Conservation (phyloP, 148 eudicot species). For the Rhododendron williamsianum region DNA sequence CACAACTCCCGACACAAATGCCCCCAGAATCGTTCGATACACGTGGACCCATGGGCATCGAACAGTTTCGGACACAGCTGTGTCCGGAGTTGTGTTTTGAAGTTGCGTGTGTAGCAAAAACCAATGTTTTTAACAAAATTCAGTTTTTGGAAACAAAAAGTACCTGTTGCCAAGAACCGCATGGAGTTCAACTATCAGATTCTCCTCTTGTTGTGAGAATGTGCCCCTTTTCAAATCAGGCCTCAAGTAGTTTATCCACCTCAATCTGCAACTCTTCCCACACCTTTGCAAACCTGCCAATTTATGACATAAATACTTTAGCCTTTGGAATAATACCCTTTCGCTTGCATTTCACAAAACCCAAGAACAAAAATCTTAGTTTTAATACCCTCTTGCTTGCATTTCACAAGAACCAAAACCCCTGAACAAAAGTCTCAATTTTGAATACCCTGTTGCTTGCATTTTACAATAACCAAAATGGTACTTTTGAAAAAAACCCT, state of each 20-base stretch:
- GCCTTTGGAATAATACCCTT: neutral
- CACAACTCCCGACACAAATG: neutral
- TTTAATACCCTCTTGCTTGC: neutral
- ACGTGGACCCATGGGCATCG: neutral
- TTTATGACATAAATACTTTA: neutral
- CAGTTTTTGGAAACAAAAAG: neutral
- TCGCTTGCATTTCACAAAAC: conserved; percentile 11
- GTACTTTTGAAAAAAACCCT: neutral
- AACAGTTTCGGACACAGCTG: too few relatives aligned
- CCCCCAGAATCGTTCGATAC: neutral
- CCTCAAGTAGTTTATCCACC: conserved; percentile 81
- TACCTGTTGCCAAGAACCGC: conserved; percentile 70
- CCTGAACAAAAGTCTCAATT: neutral
- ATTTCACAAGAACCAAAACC: neutral
- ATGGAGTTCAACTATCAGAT: conserved; percentile 64
- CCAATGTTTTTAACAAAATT: neutral
- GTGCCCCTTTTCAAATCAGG: conserved; percentile 79
- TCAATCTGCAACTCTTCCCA: conserved; percentile 89
- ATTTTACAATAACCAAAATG: neutral
- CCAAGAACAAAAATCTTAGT: neutral
- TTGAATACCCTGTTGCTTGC: conserved; percentile 14
- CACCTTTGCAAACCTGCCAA: conserved; percentile 80
- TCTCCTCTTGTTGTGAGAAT: conserved; percentile 65
- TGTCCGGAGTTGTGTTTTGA: neutral
- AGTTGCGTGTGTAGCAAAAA: too few relatives aligned